Evolutionary conservation across 192 early-diverging fungal species (phyloP), one percentile per base, ranked within the genome.

Genomic region (Backusella psychrophila): DNA sequence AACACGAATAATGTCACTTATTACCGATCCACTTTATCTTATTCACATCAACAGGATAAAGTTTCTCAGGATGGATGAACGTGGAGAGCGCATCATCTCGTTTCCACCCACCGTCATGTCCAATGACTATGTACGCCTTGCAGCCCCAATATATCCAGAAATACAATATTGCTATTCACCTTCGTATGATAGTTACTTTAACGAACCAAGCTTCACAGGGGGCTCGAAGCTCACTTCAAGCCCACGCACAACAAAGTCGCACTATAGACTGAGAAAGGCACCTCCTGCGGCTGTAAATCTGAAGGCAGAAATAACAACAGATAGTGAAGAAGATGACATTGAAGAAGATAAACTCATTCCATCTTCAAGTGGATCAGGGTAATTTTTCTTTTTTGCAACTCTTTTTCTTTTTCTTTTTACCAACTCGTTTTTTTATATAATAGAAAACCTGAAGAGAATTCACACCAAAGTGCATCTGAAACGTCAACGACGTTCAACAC

Each of bases 11-110:
- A 94, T 94, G 92, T 88, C 92, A 39, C 80, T 94, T 39, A 80
- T 90, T 23, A 88, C 88, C 46, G 92, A 94, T 85, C 87, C 91
- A 23, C 83, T 87, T 6, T 95, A 90, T 81, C 83, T 95, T 29
- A 88, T 95, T 72, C 91, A 95, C 78, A 88, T 90, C 77, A 87
- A 93, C 59, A 89, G 93, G n/a, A 85, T 94, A 12, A 88, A 91
- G 71, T 92, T 92, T 78, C 78, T 94, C 53, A 88, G 89, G 21
- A 81, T 92, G 15, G 92, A 92, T 78, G 93, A 94, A 79, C 87
- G 90, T 12, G 92, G 88, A 3, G 90, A 90, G 73, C 91, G 92
- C n/a, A 84, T 94, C 53, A 87, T 94, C 75, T 88, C 90, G 2
- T 93, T 94, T 67, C 85, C 84, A 71, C 71, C 87, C 1, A 82